These are phyloP conservation scores for Hydnum rufescens DNA, from an alignment of 768 basidiomycete species.

Conservation along the genomic window DNA sequence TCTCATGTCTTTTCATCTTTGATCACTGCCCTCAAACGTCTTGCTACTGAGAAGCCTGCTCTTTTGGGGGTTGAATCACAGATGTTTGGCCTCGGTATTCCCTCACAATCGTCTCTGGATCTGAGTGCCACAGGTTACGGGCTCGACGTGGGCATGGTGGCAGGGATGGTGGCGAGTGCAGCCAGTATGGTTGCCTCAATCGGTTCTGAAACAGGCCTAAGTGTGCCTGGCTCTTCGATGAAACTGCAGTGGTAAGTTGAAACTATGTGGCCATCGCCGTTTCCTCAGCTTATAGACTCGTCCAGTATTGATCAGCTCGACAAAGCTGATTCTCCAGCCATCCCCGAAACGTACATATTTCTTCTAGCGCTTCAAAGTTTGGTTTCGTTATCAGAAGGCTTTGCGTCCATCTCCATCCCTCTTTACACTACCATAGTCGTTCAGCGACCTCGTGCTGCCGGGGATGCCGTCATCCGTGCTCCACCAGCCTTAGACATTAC, in stretches of 20 bases:
- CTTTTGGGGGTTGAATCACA: conserved; percentile 61
- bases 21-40: conserved; percentile 63
- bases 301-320: conserved; percentile 90
- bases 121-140: conserved; percentile 27
- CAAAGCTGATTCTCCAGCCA: conserved; percentile 84
- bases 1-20: conserved; percentile 49
- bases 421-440: conserved; percentile 55
- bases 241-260: conserved; percentile 69
- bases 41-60: conserved; percentile 76
- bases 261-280: neutral
- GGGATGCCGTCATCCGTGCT: conserved; percentile 45
- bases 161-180: conserved; percentile 66
- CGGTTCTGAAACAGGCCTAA: conserved; percentile 45
- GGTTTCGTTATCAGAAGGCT: conserved; percentile 68
- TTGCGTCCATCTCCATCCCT: conserved; percentile 51
- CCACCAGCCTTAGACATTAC: conserved; percentile 52
- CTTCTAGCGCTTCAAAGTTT: conserved; percentile 81
- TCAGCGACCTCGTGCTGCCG: conserved; percentile 39
- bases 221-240: conserved; percentile 56
- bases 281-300: conserved; percentile 5
- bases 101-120: conserved; percentile 14
- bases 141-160: conserved; percentile 44
- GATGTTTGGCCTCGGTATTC: conserved; percentile 57
- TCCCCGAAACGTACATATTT: conserved; percentile 87
- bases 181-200: conserved; percentile 82